These are phyloP conservation scores for Hymenoscyphus linearis DNA, from an alignment of 2,329 filamentous ascomycete genomes.

Conservation along the genomic window DNA sequence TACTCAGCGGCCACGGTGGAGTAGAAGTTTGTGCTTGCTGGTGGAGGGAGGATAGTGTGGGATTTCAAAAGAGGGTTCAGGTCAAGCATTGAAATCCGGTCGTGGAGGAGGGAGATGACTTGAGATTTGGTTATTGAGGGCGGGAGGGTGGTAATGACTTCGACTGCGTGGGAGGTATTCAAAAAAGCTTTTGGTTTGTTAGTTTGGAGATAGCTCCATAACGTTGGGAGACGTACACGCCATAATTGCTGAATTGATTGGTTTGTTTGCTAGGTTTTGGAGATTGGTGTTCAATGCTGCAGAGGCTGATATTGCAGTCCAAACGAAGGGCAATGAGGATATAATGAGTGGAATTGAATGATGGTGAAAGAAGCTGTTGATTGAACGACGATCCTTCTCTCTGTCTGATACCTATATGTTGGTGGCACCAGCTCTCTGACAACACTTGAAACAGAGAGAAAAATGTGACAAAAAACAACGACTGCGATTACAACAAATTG, in stretches of 20 bases:
- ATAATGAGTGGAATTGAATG: neutral
- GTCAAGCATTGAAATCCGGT: conserved; percentile 76
- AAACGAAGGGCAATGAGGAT: neutral
- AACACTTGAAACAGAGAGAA: neutral
- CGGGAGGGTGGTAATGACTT: conserved; percentile 66
- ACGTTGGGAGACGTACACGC: conserved; percentile 20
- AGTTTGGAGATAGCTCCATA: neutral
- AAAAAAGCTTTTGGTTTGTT: conserved; percentile 17
- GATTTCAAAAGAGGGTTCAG: conserved; percentile 62
- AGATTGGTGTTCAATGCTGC: neutral
- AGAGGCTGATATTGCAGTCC: neutral
- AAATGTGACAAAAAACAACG: neutral
- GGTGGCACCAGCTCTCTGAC: neutral
- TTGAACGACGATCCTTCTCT: neutral
- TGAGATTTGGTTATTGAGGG: conserved; percentile 57
- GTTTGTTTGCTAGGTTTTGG: neutral
- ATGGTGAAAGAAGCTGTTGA: neutral
- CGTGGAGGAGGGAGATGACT: conserved; percentile 68
- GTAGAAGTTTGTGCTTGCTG: conserved; percentile 45
- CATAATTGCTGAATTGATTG: conserved; percentile 15
- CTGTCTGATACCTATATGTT: neutral
- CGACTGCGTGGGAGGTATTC: conserved; percentile 21
- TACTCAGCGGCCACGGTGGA: conserved; percentile 42
- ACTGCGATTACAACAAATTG: neutral
- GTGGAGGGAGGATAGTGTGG: conserved; percentile 31